Evolutionary conservation across 495 filamentous ascomycete genomes (phyloP).

Genomic region (Hypomontagnella monticulosa): DNA sequence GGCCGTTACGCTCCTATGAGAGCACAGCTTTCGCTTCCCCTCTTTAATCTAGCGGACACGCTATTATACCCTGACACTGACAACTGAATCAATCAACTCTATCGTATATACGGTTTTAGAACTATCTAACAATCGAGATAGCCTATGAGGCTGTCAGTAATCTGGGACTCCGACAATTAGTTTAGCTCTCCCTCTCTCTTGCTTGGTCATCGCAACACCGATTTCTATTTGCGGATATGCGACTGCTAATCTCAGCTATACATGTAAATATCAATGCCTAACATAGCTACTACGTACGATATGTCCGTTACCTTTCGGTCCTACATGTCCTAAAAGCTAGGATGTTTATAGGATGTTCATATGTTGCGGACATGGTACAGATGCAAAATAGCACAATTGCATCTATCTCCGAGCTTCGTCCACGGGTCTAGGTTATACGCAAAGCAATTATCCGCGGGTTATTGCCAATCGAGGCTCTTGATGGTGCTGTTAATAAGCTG

Average conservation of each 20-base stretch:
- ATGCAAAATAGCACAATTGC: conserved; percentile 6
- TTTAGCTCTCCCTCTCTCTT: conserved; percentile 4
- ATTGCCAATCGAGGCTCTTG: conserved; percentile 27
- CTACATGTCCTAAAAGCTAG: not conserved
- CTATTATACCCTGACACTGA: conserved; percentile 7
- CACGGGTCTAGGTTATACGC: conserved; percentile 9
- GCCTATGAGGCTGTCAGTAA: conserved; percentile 27
- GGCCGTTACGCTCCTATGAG: conserved; percentile 25
- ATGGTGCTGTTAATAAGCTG: conserved; percentile 33
- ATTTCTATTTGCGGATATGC: conserved; percentile 35
- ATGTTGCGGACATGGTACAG: too few relatives aligned
- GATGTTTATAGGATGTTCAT: not conserved
- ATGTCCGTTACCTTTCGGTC: not conserved
- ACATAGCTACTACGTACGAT: not conserved
- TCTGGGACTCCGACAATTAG: conserved; percentile 4
- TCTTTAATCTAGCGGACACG: conserved; percentile 18
- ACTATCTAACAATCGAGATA: conserved; percentile 29
- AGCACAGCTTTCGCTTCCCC: conserved; percentile 16
- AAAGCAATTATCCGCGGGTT: conserved; percentile 36
- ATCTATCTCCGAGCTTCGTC: conserved; percentile 37
- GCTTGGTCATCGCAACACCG: conserved; percentile 26
- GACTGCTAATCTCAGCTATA: conserved; percentile 2
- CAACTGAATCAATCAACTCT: not conserved
- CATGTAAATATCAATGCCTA: not conserved
- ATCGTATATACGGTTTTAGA: not conserved